Percentiles rank a stretch among this genome's conserved stretches.
Evolutionary conservation across 352 stramenopile species (phyloP).

Genomic region (Blastocystis sp.): DNA sequence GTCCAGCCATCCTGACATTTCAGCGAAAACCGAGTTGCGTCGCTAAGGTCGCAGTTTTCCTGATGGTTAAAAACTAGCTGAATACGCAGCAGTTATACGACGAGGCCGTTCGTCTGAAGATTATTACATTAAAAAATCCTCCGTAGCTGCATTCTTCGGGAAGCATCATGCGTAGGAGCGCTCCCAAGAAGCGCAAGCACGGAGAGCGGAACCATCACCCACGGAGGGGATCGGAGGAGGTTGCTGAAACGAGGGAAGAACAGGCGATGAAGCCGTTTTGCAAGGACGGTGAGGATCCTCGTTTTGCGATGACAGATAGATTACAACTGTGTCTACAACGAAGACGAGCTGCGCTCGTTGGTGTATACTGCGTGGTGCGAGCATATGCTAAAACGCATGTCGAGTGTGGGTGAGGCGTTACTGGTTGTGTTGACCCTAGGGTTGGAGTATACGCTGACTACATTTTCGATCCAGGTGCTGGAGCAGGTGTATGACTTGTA

Average conservation of each 20-base stretch:
- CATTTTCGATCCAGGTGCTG: background rate
- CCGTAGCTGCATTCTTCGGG: background rate
- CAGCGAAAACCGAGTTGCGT: constrained; percentile 42
- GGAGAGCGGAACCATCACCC: background rate
- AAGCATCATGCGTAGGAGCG: background rate
- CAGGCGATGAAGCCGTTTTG: background rate
- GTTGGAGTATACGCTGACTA: constrained; percentile 1
- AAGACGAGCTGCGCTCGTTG: constrained; percentile 11
- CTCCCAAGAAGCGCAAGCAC: background rate
- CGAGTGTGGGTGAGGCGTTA: background rate
- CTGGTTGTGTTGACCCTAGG: constrained; percentile 1
- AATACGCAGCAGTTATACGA: constrained; percentile 31
- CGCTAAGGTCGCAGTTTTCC: background rate
- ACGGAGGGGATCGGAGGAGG: no score
- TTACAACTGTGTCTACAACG: constrained; percentile 14
- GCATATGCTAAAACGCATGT: constrained; percentile 33
- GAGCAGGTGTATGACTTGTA: constrained; percentile 22
- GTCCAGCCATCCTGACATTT: constrained; percentile 26
- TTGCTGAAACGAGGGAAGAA: background rate
- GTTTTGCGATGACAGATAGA: background rate
- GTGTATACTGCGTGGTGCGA: constrained; percentile 33
- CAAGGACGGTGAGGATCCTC: background rate
- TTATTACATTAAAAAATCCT: constrained; percentile 21
- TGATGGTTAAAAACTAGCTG: constrained; percentile 12
- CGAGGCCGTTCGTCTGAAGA: background rate